Evolutionary conservation across 2,329 filamentous ascomycete species (phyloP), one percentile per base, ranked within the genome.

Genomic region (Aspergillus uvarum): DNA sequence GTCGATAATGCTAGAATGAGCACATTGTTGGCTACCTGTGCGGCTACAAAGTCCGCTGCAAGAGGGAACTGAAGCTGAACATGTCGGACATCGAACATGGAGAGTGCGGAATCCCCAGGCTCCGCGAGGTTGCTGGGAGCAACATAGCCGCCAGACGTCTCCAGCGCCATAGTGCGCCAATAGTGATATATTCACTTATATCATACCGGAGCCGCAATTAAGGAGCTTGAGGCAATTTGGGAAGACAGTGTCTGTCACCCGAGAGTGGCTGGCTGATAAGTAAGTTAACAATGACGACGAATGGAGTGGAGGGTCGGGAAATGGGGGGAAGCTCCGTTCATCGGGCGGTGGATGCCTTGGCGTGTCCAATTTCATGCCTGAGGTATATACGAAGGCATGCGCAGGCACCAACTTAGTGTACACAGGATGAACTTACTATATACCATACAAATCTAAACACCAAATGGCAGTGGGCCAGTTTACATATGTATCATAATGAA

Each of bases 1-100:
- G 94, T 97, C 5, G 92, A 94, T 42, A 99, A 84, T 47, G 95
- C 95, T 54, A 99, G 83, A 22, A 98, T 88, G 59, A 99, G 85
- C 63, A 98, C 93, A 81, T 99, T 97, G 78, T 99, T 98, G 65
- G 94, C 93, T 58, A 98, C 94, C 77, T 97, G 93, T 47, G 93
- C 93, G 19, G 95, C 93, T 51, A 96, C 95, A 73, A 99, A 98
- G 77, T 97, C 91, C 66, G 94, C 92, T 2, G 94, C 91, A 70
- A 98, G 89, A 61, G 91, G 89, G 82, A 99, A 99, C 75, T 95
- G 91, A 64, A 98, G 87, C 80, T 96, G 89, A 44, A 98, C 95
- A 64, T 86, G 88, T 79, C 96, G 91, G 73, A 98, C 88, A 74
- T 95, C 91, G 82, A 99, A 99, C 78, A 99, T 96, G 68, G 94